phyloP scores from a whole-genome alignment of 2,329 filamentous ascomycete species.

The Cercospora canescens region DNA sequence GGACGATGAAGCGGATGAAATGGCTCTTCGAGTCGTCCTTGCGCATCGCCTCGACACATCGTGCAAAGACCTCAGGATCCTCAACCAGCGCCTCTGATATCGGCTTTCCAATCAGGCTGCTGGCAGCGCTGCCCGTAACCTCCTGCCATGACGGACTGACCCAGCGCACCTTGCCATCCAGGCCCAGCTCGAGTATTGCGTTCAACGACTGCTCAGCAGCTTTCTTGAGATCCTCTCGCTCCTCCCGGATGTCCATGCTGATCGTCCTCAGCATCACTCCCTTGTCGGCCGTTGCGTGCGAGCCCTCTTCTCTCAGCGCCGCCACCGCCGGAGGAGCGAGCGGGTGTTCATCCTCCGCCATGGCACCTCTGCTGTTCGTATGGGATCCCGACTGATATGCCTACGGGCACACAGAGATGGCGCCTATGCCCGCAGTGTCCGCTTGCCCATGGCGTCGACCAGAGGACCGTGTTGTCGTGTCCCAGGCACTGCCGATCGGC shows the following conservation, averaged over 20 bases:
- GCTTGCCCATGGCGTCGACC: slow-evolving; percentile 21
- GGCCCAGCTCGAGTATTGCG: slow-evolving; percentile 89
- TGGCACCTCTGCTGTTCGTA: slow-evolving; percentile 7
- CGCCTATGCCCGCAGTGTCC: slow-evolving; percentile 19
- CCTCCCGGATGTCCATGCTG: slow-evolving; percentile 88
- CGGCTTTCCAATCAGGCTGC: slow-evolving; percentile 70
- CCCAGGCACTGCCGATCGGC: neutral
- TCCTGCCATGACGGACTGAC: slow-evolving; percentile 95
- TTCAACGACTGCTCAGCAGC: slow-evolving; percentile 96
- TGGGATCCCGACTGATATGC: slow-evolving; percentile 2
- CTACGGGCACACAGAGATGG: slow-evolving; percentile 15
- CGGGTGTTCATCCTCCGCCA: slow-evolving; percentile 22
- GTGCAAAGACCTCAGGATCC: slow-evolving; percentile 76
- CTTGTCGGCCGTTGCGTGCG: slow-evolving; percentile 20
- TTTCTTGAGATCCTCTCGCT: slow-evolving; percentile 90
- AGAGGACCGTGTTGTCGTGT: slow-evolving; percentile 10
- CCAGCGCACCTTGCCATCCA: slow-evolving; percentile 90
- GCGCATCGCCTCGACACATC: slow-evolving; percentile 84
- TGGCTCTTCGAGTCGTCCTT: slow-evolving; percentile 91
- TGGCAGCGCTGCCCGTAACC: slow-evolving; percentile 77
- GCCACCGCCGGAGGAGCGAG: slow-evolving; percentile 47
- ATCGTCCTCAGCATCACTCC: slow-evolving; percentile 61
- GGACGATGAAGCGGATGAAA: slow-evolving; percentile 77
- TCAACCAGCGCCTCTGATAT: slow-evolving; percentile 81
- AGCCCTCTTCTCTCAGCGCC: slow-evolving; percentile 44